These are phyloP conservation scores for Senna tora DNA, from an alignment of 306 rosid genomes.

Conservation along the genomic window DNA sequence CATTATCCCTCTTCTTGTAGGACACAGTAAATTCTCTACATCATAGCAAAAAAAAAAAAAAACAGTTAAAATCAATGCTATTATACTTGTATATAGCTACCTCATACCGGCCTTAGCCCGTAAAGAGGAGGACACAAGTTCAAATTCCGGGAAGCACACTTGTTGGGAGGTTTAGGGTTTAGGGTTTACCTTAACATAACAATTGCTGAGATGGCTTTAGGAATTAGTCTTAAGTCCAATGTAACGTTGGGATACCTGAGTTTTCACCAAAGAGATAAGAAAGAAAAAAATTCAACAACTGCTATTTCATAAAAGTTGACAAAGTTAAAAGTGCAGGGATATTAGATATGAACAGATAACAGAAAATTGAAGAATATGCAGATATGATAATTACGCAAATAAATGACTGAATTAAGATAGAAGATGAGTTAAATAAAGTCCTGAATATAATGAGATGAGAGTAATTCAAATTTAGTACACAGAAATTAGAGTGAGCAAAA, in stretches of 20 bases:
- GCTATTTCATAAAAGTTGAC: not conserved
- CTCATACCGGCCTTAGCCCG: not conserved
- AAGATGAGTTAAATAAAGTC: conserved; percentile 10
- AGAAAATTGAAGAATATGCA: conserved; percentile 1
- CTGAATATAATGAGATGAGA: conserved; percentile 9
- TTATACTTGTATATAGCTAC: conserved; percentile 6
- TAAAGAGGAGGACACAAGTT: no score
- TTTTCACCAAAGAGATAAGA: no score
- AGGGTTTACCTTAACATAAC: no score
- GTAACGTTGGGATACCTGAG: no score
- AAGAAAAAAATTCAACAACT: no score
- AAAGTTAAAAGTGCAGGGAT: not conserved
- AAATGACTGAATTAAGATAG: conserved; percentile 10
- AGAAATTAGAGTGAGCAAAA: not conserved
- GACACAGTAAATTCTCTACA: conserved; percentile 31
- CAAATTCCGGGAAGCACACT: no score
- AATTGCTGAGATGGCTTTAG: no score
- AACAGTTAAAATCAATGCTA: conserved; percentile 4
- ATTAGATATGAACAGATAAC: not conserved
- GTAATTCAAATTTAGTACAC: conserved; percentile 3
- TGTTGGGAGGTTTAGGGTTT: no score
- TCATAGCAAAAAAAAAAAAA: conserved; percentile 9
- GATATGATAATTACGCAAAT: not conserved
- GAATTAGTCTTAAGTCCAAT: no score
- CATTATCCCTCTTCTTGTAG: conserved; percentile 28